Conservation (phyloP, 106 monocot genomes). For the Platanthera zijinensis region DNA sequence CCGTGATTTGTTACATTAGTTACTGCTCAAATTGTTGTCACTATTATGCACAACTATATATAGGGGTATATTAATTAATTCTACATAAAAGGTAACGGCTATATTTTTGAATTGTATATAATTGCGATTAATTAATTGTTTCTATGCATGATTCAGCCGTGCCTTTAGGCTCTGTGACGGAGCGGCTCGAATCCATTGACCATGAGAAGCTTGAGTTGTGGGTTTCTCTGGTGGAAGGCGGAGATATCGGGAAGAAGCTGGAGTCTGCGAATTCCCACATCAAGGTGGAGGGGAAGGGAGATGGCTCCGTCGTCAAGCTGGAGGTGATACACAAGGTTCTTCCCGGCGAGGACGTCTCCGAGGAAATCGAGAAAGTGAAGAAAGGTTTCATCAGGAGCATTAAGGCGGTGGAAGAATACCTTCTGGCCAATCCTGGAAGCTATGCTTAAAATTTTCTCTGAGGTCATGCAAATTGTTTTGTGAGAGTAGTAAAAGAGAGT, state of each 20-base stretch:
- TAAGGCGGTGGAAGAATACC: conserved; percentile 1
- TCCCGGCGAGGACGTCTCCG: background rate
- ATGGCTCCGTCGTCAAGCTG: conserved; percentile 4
- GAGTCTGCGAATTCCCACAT: conserved; percentile 11
- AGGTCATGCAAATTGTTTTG: no score
- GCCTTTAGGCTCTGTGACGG: conserved; percentile 8
- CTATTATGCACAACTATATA: no score
- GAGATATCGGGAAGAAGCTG: conserved; percentile 10
- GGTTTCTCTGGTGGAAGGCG: conserved; percentile 7
- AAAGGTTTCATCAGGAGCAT: background rate
- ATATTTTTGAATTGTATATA: background rate
- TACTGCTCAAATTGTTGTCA: no score
- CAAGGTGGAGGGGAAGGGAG: conserved; percentile 8
- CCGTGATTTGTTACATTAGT: no score
- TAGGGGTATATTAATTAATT: no score
- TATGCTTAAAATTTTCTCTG: background rate
- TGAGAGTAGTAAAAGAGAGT: no score
- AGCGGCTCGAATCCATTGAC: conserved; percentile 15
- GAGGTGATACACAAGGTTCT: background rate
- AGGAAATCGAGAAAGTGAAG: conserved; percentile 2
- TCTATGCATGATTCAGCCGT: background rate
- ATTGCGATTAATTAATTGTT: background rate
- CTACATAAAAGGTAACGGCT: no score
- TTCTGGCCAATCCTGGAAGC: background rate
- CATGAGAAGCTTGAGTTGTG: conserved; percentile 9